Evolutionary conservation across 106 monocot genomes (phyloP), one percentile per base, ranked within the genome.

Genomic region (Apostasia shenzhenica): DNA sequence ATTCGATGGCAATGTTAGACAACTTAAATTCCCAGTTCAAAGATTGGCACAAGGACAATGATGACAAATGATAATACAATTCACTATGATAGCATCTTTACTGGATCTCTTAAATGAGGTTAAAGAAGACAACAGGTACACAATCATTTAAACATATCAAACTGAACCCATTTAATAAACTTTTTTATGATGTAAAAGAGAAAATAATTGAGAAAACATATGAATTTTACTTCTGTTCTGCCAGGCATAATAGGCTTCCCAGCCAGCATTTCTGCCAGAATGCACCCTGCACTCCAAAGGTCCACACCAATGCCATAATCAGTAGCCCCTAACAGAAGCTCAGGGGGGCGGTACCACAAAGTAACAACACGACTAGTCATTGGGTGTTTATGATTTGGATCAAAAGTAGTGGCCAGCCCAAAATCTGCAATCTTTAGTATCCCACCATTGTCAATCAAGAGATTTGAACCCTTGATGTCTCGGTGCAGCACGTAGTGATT

Each of bases 221-320:
- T 8, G 7, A 61, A 61, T 41, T 14, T 42, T 76, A 86, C 86
- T 79, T 86, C 86, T 8, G 86, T 86, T 54, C 86, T 71, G 5
- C 86, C 86, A 57, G 82, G 86, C 86, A 86, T 82, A 45, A 86
- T 82, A n/a, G 86, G 86, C 59, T 86, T 86, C 52, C 79, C 82
- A 58, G 76, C 79, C 43, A 82, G 55, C 14, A 86, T 54, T 43
- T 86, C 86, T 45, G 86, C 86, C 41, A 86, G 61, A 69, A 86
- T 82, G 57, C 86, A 86, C 14, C 86, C 86, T 39, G 82, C 81
- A 63, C 86, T 86, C 86, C 86, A 86, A 5, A 86, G 71, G 44
- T 86, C 86, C 2, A 86, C 82, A 44, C 79, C 82, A 2, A 82
- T 78, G 1, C 82, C 76, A 70, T 86, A 86, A 76, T 86, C 74